A percentile compares a stretch with the other conserved stretches of the same genome.
These are phyloP conservation scores for Hypoxylon sp. DNA, from an alignment of 2,329 filamentous ascomycete species.

Conservation along the genomic window DNA sequence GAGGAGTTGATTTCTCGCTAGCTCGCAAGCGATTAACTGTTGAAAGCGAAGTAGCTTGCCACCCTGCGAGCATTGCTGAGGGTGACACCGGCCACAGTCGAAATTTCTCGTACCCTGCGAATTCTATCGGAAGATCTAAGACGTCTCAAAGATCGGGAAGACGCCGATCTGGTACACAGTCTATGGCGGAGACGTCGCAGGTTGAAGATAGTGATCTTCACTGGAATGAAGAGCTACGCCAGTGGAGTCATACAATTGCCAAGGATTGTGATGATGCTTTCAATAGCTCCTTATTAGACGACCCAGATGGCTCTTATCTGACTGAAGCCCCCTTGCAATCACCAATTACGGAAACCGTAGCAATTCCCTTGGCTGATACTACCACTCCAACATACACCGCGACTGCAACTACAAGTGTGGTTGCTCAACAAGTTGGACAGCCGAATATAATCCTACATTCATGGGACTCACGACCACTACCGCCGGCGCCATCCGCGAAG, in stretches of 20 bases:
- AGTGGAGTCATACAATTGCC: conserved; percentile 87
- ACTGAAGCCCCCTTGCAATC: conserved; percentile 32
- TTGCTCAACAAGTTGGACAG: conserved; percentile 21
- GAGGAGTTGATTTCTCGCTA: conserved; percentile 70
- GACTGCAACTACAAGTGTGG: conserved; percentile 23
- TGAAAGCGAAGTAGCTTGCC: conserved; percentile 35
- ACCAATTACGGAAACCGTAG: conserved; percentile 26
- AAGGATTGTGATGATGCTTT: conserved; percentile 95
- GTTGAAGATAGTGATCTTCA: conserved; percentile 48
- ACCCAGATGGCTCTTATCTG: conserved; percentile 37
- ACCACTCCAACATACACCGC: conserved; percentile 44
- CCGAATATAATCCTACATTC: conserved; percentile 36
- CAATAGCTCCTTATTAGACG: conserved; percentile 71
- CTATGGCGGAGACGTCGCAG: conserved; percentile 49
- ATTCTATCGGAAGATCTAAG: conserved; percentile 43
- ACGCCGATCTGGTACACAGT: conserved; percentile 39
- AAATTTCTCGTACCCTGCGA: conserved; percentile 46
- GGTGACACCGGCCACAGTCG: conserved; percentile 51
- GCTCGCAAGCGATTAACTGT: conserved; percentile 58
- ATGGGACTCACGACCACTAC: conserved; percentile 67
- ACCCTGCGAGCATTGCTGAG: conserved; percentile 51
- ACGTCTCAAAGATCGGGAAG: conserved; percentile 30
- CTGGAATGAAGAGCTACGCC: conserved; percentile 81
- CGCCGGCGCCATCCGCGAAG: conserved; percentile 62
- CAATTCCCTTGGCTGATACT: conserved; percentile 18